These are phyloP conservation scores for Apophysomyces ossiformis DNA, from an alignment of 371 early-diverging fungal genomes.

Conservation along the genomic window DNA sequence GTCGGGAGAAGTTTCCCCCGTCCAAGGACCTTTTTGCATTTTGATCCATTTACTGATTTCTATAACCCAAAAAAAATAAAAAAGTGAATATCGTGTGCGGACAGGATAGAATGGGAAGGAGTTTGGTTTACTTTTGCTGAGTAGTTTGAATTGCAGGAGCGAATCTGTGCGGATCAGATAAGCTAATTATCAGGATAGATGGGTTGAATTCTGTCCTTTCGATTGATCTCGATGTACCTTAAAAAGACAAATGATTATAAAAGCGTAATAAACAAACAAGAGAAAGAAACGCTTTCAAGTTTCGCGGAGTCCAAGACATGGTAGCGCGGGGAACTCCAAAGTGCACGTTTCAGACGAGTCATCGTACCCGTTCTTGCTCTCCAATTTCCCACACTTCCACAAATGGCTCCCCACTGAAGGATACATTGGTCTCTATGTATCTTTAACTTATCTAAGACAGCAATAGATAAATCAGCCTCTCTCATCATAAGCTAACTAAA, in stretches of 20 bases:
- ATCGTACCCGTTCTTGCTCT: neutral
- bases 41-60: neutral
- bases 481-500: too few species aligned
- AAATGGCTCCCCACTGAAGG: neutral
- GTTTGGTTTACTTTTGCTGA: neutral
- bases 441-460: too few species aligned
- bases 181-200: neutral
- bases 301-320: neutral
- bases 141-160: slow-evolving; percentile 1
- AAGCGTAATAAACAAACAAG: too few species aligned
- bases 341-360: neutral
- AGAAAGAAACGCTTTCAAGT: neutral
- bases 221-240: neutral
- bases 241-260: too few species aligned
- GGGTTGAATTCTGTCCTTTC: neutral
- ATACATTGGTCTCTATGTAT: too few species aligned
- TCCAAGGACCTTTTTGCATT: neutral
- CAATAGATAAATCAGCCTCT: too few species aligned
- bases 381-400: slow-evolving; percentile 8
- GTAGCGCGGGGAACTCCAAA: neutral
- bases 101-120: neutral
- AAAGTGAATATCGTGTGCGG: neutral
- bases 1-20: slow-evolving; percentile 7
- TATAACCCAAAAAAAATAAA: neutral
- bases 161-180: slow-evolving; percentile 9